Evolutionary conservation across 768 basidiomycete genomes (phyloP), one percentile per base, ranked within the genome.

Genomic region (Lentinus tigrinus): DNA sequence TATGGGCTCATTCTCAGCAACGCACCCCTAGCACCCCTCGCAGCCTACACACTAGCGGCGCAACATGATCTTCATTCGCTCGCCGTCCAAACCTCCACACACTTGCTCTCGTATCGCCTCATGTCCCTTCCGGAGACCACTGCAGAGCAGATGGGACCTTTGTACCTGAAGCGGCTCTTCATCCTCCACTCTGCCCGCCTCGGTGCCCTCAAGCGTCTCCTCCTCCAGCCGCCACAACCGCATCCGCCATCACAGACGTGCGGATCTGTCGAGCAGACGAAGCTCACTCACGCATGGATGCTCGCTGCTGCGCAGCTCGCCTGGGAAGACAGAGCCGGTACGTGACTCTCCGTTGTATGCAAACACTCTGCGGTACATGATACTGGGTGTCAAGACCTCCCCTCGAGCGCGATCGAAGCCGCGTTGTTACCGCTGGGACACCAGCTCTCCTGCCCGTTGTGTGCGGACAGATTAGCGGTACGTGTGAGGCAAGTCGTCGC

Each of bases 21-120:
- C 31, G 70, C 74, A 9, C 73, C 70, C 4, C 47, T 69, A 6
- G 49, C 51, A n/a, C 74, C 77, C 2, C 55, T 78, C 14, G 69
- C 75, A 1, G 57, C 77, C 1, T 81, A 77, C 57, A 61, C 74
- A 0, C 66, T 79, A 9, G 78, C 78, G 0, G 74, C 68, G 13
- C 52, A 57, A n/a, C 47, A 69, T 55, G 51, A 68, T 36, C 64
- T 80, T 4, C 58, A 74, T 27, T 61, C 69, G 0, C 69, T 81
- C 14, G 78, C 78, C 1, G 67, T 72, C 17, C 58, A 63, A 21
- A 61, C 72, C 0, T 78, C 76, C 3, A 65, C 72, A 6, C 69
- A 73, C 59, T 69, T 76, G 4, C 65, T 77, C 36, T 68, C 73
- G 2, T 65, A 66, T 27, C 61, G 71, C 0, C 66, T 77, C 1